Evolutionary conservation across 1,139 yeast genomes (phyloP), one percentile per base, ranked within the genome.

Genomic region (Nakaseomyces uthaithaninus): DNA sequence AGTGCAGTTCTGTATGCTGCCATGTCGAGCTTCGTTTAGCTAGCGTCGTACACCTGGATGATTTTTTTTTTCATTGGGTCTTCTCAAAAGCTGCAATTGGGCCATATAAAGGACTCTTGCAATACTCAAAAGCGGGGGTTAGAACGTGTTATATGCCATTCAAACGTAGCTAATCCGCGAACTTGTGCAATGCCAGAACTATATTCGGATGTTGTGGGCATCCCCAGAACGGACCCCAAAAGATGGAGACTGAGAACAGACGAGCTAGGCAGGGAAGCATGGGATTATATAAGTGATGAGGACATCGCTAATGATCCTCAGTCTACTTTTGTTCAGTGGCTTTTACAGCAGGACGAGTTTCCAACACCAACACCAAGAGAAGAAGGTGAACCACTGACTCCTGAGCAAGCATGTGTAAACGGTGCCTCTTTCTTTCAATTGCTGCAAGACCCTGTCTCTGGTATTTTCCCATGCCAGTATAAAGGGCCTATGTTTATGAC

Each of bases 401-500:
- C 94, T 0, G 60, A 63, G 25, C 78, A 81, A 31, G 77, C 94
- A 1, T 82, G 89, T 1, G 60, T 69, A 34, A 80, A 83, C 51
- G 94, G 93, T 14, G 93, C 91, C 3, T 69, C 73, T 4, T 89
- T 85, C 55, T 72, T 85, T 43, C 59, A 71, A 17, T 58, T 70
- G 11, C 59, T 91, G 16, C 97, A 91, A 59, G 93, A 84, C 45
- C 74, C 74, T 18, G 62, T 64, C 1, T 74, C 79, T 25, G 99
- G 98, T 0, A 77, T 77, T 11, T 83, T 91, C 64, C 96, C 97
- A 0, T 78, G 84, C 53, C 94, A 85, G 57, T 93, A 91, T 57
- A 87, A 87, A 47, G 99, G 99, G 1, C 98, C 98, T 3, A 87
- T 89, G 95, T 93, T 93, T 63, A 78, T 93, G 85, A 77, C 91